Base-by-base conservation (phyloP, 2,329 filamentous ascomycete species). In the Dryadomyces sulphureus region DNA sequence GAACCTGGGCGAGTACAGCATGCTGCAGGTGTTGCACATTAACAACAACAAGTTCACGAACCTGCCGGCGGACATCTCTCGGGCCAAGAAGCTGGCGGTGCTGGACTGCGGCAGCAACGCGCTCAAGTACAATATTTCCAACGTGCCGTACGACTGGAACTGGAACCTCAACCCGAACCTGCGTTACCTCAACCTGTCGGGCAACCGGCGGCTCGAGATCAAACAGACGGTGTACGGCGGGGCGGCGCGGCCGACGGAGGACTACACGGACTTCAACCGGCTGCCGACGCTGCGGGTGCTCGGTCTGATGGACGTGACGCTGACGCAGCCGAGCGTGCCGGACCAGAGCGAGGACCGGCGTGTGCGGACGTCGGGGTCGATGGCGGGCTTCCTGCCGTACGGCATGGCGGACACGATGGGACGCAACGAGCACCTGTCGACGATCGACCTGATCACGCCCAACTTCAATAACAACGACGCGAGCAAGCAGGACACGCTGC, bases 141-240 rank as follows among this genome's bases (percentile, higher is more conserved):
- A 98, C 58, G 94, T 94, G 72, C 92, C 90, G 0, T 98, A 98
- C 59, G 92, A 98, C 60, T 98, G 92, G 92, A 98, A 98, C 57
- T 98, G 92, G 92, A 96, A 96, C 58, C 85, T 92, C 72, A 98
- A 98, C 57, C 86, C 84, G 42, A 93, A 95, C 56, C 67, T 98
- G 53, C 84, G 89, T 52, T 98, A 93, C 58, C 79, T 98, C 51
- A 98, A 96, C 58, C 71, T 98, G 57, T 96, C 90, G 0, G 92
- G 92, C 44, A 98, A 98, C 66, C 95, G 94, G 62, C 80, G 90
- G 43, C 66, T 98, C 30, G 92, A 98, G 62, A 96, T 98, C 66
- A 83, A 83, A 58, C 73, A 76, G 54, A 77, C 75, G 22, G 68
- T 73, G 7, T 76, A 75, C 41, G 70, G 59, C 53, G 68, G 16